These are phyloP conservation scores for Russula emetica DNA, from an alignment of 768 basidiomycete genomes.

Conservation along the genomic window DNA sequence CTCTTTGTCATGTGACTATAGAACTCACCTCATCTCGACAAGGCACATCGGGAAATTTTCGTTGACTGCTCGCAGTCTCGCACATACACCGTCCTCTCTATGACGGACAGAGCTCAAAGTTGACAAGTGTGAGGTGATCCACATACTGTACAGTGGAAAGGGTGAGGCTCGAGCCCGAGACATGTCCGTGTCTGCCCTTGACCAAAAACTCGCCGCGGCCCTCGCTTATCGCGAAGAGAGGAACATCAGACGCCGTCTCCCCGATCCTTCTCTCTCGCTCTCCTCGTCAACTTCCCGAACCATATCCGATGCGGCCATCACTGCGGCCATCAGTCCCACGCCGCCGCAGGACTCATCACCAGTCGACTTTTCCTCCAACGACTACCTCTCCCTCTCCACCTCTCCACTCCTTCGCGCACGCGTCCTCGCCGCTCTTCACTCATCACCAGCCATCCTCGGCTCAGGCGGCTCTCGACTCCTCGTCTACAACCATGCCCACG, in stretches of 20 bases:
- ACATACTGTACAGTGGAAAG: background rate
- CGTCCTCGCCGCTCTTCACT: conserved; percentile 44
- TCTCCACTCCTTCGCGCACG: background rate
- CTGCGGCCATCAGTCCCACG: background rate
- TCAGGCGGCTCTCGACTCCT: conserved; percentile 86
- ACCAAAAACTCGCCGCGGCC: conserved; percentile 45
- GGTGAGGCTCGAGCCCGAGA: background rate
- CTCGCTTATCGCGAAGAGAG: conserved; percentile 61
- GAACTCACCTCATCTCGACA: too few species aligned
- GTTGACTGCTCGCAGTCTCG: too few species aligned
- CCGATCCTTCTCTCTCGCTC: conserved; percentile 40
- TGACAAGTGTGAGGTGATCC: background rate
- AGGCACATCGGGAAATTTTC: too few species aligned
- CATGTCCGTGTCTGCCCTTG: conserved; percentile 31
- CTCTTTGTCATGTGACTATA: too few species aligned
- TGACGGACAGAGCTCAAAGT: too few species aligned
- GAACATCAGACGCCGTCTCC: conserved; percentile 66
- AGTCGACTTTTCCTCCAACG: conserved; percentile 72
- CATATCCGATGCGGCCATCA: background rate
- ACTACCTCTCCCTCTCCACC: conserved; percentile 78
- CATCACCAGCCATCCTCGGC: conserved; percentile 63
- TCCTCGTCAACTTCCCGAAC: background rate
- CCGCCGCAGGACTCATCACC: background rate
- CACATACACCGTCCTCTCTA: too few species aligned
- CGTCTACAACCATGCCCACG: conserved; percentile 69